Evolutionary conservation across 495 filamentous ascomycete genomes (phyloP).

Genomic region (Daldinia concentrica): DNA sequence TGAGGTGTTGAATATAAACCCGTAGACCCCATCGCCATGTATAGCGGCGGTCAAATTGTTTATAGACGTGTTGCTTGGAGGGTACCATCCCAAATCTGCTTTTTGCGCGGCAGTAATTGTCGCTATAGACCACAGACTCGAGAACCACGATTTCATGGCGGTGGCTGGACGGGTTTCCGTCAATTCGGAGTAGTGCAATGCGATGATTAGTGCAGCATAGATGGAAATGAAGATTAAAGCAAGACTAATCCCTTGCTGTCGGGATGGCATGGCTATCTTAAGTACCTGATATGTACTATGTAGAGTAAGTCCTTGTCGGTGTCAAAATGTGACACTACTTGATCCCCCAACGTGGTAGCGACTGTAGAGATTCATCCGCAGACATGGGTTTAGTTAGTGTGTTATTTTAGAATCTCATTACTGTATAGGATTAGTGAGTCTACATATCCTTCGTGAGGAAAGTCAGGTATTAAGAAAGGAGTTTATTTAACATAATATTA

Average conservation of each 20-base stretch:
- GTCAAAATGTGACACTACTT: background rate
- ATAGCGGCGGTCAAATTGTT: conserved; percentile 65
- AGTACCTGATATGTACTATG: background rate
- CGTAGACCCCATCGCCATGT: conserved; percentile 63
- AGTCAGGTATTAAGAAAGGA: too few relatives aligned
- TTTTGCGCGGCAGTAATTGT: conserved; percentile 12
- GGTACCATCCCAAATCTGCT: conserved; percentile 64
- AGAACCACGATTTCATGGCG: conserved; percentile 19
- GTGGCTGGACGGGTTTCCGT: background rate
- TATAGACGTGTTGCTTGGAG: conserved; percentile 63
- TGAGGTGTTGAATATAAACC: conserved; percentile 71
- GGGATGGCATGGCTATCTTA: background rate
- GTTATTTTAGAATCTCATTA: too few relatives aligned
- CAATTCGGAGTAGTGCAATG: background rate
- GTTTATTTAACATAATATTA: too few relatives aligned
- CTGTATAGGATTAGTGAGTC: too few relatives aligned
- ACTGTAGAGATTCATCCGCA: background rate
- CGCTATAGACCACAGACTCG: conserved; percentile 5
- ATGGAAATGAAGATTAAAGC: background rate
- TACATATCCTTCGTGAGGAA: too few relatives aligned
- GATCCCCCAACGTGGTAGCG: background rate
- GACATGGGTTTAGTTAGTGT: background rate
- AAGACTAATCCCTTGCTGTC: background rate
- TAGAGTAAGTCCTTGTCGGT: background rate
- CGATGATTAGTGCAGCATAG: background rate